A percentile compares a stretch with the other conserved stretches of the same genome.
phyloP scores from a whole-genome alignment of 2,329 filamentous ascomycete genomes.

The Venturia oleaginea region DNA sequence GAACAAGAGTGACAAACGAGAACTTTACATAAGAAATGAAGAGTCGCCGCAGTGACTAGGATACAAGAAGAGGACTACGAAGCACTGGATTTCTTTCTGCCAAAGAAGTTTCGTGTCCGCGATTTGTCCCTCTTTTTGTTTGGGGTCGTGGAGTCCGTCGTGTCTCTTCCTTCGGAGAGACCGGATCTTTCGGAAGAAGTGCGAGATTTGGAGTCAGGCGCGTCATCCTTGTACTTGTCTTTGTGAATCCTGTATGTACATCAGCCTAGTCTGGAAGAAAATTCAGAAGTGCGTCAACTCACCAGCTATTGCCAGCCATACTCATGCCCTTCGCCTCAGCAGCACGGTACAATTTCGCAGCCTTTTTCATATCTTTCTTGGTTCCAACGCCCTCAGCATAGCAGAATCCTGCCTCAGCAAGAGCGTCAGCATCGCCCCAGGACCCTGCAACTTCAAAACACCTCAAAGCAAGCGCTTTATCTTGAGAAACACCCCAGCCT shows the following conservation, averaged over 20 bases:
- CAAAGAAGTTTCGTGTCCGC: constrained; percentile 64
- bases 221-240: constrained; percentile 66
- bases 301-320: constrained; percentile 99
- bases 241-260: constrained; percentile 74
- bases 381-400: constrained; percentile 89
- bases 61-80: background rate
- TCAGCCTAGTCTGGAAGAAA: constrained; percentile 7
- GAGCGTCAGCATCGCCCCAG: constrained; percentile 91
- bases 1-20: background rate
- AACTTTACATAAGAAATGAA: background rate
- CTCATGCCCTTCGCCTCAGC: constrained; percentile 90
- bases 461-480: constrained; percentile 74
- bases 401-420: constrained; percentile 91
- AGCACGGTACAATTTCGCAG: constrained; percentile 79
- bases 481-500: constrained; percentile 92
- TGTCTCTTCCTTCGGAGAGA: constrained; percentile 39
- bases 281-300: constrained; percentile 32
- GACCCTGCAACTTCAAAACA: constrained; percentile 95
- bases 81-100: constrained; percentile 41
- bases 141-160: constrained; percentile 23
- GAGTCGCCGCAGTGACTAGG: background rate
- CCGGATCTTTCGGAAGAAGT: constrained; percentile 21
- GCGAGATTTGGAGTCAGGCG: constrained; percentile 15
- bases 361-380: constrained; percentile 94
- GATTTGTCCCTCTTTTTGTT: constrained; percentile 70